These are phyloP conservation scores for Tetragonia tetragonoides DNA, from an alignment of 148 eudicot species.

Conservation along the genomic window DNA sequence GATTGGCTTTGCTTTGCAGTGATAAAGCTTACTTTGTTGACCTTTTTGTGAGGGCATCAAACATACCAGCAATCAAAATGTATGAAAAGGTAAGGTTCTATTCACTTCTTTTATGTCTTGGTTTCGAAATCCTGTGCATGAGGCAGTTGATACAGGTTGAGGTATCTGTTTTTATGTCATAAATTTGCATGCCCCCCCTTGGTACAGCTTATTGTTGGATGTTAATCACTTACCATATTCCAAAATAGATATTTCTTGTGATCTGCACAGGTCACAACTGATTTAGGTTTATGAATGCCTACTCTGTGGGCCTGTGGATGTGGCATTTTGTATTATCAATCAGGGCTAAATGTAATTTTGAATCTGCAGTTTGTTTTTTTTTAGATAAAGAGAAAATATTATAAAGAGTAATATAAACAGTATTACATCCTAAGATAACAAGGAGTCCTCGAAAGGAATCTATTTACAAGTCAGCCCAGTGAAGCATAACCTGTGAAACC, in stretches of 20 bases:
- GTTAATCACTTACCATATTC: not conserved
- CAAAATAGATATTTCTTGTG: not conserved
- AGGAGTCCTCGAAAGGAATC: too few relatives aligned
- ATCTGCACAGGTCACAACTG: not conserved
- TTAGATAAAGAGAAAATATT: too few relatives aligned
- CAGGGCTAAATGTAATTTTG: not conserved
- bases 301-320: not conserved
- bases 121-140: not conserved
- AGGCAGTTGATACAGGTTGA: not conserved
- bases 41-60: slow-evolving; percentile 97
- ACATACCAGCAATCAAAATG: slow-evolving; percentile 94
- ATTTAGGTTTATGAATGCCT: not conserved
- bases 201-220: not conserved
- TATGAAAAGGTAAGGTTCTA: slow-evolving; percentile 78
- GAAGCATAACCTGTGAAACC: too few relatives aligned
- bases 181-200: not conserved
- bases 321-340: not conserved
- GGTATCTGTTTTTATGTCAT: not conserved
- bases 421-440: too few relatives aligned
- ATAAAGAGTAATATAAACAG: too few relatives aligned
- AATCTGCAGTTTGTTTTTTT: not conserved
- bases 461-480: too few relatives aligned
- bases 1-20: slow-evolving; percentile 41
- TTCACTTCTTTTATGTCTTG: slow-evolving; percentile 1
- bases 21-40: slow-evolving; percentile 95